Evolutionary conservation across 139 green algal species (phyloP).

Genomic region (Spirogloea muscicola): DNA sequence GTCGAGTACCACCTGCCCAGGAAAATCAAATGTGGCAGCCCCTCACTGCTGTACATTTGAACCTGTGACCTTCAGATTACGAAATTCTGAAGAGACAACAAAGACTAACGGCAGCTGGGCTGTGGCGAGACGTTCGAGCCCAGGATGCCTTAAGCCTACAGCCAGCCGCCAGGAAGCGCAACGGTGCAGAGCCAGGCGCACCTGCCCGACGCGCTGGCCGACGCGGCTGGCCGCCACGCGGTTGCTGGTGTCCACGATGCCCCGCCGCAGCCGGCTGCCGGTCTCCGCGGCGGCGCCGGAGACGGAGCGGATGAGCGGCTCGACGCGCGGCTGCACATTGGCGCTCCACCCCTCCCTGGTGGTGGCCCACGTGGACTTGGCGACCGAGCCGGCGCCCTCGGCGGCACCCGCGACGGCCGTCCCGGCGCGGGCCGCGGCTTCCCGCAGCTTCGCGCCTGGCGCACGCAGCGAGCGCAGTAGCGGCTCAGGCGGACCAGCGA

Average conservation of each 20-base stretch:
- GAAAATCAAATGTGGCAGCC: background rate
- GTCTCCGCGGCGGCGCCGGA: slow-evolving; percentile 17
- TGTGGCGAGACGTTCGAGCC: background rate
- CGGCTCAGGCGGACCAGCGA: too few species aligned
- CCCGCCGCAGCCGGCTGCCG: slow-evolving; percentile 7
- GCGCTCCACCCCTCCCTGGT: slow-evolving; percentile 33
- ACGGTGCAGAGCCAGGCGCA: too few species aligned
- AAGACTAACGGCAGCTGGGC: background rate
- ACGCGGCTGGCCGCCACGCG: slow-evolving; percentile 6
- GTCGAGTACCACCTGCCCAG: background rate
- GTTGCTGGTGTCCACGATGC: slow-evolving; percentile 19
- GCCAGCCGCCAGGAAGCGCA: too few species aligned
- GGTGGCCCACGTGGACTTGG: slow-evolving; percentile 24
- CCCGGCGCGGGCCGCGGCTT: background rate
- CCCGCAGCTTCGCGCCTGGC: slow-evolving; percentile 8
- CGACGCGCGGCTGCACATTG: slow-evolving; percentile 21
- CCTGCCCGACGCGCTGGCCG: slow-evolving; percentile 16
- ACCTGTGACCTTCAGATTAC: background rate
- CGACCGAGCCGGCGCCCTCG: slow-evolving; percentile 1
- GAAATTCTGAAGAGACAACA: background rate
- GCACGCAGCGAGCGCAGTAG: too few species aligned
- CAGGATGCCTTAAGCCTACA: too few species aligned
- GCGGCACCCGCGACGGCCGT: slow-evolving; percentile 10
- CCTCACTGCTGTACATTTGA: slow-evolving; percentile 3
- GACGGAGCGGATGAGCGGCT: slow-evolving; percentile 3